These are phyloP conservation scores for Lolium perenne DNA, from an alignment of 176 grass and related monocot genomes.

Conservation along the genomic window DNA sequence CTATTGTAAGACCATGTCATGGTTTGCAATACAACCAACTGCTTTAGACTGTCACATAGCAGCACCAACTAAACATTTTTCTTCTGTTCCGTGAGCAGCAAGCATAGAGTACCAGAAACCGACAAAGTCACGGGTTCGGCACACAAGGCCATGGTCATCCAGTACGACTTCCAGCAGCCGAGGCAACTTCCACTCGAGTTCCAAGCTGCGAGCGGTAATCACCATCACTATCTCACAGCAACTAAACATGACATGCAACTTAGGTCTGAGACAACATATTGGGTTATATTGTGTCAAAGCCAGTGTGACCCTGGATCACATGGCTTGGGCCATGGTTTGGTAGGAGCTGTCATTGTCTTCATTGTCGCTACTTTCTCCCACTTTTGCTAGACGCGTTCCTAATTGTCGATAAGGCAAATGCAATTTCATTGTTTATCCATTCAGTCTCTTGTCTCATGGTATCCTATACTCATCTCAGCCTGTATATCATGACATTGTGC, in stretches of 20 bases:
- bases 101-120: slow-evolving; percentile 73
- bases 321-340: slow-evolving; percentile 40
- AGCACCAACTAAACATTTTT: not conserved
- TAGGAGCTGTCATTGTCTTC: not conserved
- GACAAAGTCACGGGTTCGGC: slow-evolving; percentile 75
- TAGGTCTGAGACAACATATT: not conserved
- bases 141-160: slow-evolving; percentile 66
- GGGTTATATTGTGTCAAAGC: slow-evolving; percentile 11
- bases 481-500: not conserved
- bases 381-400: slow-evolving; percentile 18
- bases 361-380: not conserved
- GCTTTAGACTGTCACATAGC: not conserved
- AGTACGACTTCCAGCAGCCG: slow-evolving; percentile 58
- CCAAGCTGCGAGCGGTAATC: slow-evolving; percentile 62
- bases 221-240: not conserved
- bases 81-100: slow-evolving; percentile 42
- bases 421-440: not conserved
- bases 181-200: slow-evolving; percentile 40
- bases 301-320: slow-evolving; percentile 42
- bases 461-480: not conserved
- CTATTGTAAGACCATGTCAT: slow-evolving; percentile 56
- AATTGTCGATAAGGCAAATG: not conserved
- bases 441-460: not conserved
- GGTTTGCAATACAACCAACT: not conserved
- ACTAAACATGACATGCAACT: not conserved